Base-by-base conservation (phyloP, 169 alveolate genomes). In the Plasmodium fragile region DNA sequence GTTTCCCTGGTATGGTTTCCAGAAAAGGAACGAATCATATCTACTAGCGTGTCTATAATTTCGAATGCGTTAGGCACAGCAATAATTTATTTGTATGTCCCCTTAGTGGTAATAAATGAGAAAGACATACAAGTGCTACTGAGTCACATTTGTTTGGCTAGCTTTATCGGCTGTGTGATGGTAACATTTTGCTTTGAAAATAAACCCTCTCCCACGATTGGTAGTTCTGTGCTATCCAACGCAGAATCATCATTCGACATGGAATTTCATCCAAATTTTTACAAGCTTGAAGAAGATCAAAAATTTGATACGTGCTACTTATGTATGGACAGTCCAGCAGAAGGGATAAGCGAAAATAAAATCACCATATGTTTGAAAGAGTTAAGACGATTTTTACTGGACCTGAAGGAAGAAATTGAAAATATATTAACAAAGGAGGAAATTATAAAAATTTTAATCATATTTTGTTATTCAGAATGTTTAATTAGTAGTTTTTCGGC, bases 381-480 rank as follows among this genome's bases (percentile, higher is more conserved):
- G 73, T 39, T 82, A n/a, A 82, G 45, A n/a, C 28, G 72, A 18
- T 82, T 82, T 69, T 69, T 82, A 70, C 5, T 45, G n/a, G 82
- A 82, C 30, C 52, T 82, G 73, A 82, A 69, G 30, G 65, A 39
- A 0, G 92, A 82, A 82, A 53, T 82, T 65, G 82, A n/a, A 25
- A 65, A 82, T 52, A 82, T 82, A 82, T 52, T 82, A 70, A 34
- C 36, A 32, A 65, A 82, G 49, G 49, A 41, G 49, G 92, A 82
- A 13, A 28, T 82, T 69, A 65, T 82, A 69, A 82, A 82, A 65
- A 82, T 82, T 39, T 3, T 82, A 69, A 82, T 82, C 13, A 69
- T 82, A 82, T 82, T 82, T 65, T 82, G 92, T 18, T 82, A 82
- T 49, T 82, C 92, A 70, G 92, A 82, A 82, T 82, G 92, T 52